A percentile compares a stretch with the other conserved stretches of the same genome.
These are phyloP conservation scores for Kwoniella bestiolae DNA, from an alignment of 768 basidiomycete species.

Conservation along the genomic window DNA sequence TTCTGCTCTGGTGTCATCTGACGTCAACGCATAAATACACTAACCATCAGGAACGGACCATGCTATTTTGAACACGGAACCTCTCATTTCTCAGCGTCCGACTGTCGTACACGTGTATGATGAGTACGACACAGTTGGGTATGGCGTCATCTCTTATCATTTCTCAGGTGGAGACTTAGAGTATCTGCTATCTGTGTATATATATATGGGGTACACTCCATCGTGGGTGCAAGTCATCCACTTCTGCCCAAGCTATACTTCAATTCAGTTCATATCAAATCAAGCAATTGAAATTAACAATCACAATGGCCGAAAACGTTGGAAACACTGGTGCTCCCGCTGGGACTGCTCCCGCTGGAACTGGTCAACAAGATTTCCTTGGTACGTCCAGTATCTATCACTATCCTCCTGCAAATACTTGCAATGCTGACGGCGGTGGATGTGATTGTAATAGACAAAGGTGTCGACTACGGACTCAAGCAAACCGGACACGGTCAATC, in stretches of 20 bases:
- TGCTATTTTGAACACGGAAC: no score
- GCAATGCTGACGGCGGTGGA: background rate
- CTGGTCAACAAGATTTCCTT: slow-evolving; percentile 30
- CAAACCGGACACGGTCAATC: slow-evolving; percentile 29
- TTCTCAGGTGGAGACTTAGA: background rate
- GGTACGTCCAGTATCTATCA: slow-evolving; percentile 11
- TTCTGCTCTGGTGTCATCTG: background rate
- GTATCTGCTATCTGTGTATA: no score
- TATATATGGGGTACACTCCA: background rate
- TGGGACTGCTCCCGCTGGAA: background rate
- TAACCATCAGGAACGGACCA: background rate
- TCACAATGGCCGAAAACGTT: slow-evolving; percentile 21
- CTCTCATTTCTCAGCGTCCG: background rate
- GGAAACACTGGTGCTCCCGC: slow-evolving; percentile 5
- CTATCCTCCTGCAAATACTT: background rate
- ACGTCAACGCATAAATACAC: slow-evolving; percentile 19
- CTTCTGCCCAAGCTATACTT: no score
- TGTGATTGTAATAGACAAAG: slow-evolving; percentile 20
- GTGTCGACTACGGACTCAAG: slow-evolving; percentile 27
- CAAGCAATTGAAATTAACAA: background rate
- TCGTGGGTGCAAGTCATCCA: no score
- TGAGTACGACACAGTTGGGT: background rate
- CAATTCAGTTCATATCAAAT: background rate
- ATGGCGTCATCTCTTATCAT: slow-evolving; percentile 10
- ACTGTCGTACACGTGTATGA: background rate